Percentiles rank a stretch among this genome's conserved stretches.
phyloP scores from a whole-genome alignment of 23 red algal species.

The Agarophyton chilense region DNA sequence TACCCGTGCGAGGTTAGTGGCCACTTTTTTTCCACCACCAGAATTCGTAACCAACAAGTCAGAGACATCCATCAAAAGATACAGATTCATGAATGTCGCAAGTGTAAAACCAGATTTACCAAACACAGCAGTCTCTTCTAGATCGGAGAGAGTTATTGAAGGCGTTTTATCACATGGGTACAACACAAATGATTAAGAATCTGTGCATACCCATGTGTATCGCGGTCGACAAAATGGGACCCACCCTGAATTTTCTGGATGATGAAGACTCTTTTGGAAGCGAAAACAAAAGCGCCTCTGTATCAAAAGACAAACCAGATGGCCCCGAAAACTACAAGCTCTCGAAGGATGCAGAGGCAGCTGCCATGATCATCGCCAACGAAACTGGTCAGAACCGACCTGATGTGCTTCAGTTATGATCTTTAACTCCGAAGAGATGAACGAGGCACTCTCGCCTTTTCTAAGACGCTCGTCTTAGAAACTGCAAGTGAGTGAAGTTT shows the following conservation, averaged over 20 bases:
- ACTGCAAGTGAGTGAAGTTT: conserved; percentile 45
- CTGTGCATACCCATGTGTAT: conserved; percentile 26
- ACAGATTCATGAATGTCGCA: neutral
- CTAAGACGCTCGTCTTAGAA: conserved; percentile 48
- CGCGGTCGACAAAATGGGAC: conserved; percentile 29
- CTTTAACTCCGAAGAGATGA: conserved; percentile 8
- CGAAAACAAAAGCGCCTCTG: neutral
- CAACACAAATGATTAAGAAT: conserved; percentile 31
- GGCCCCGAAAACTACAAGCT: neutral
- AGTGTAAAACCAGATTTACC: neutral
- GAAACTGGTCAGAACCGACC: neutral
- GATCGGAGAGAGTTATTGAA: conserved; percentile 14
- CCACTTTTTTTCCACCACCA: neutral
- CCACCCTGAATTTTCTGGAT: conserved; percentile 21
- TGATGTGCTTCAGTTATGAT: conserved; percentile 8
- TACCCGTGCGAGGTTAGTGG: conserved; percentile 4
- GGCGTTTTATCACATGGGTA: neutral
- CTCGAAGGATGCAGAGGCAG: neutral
- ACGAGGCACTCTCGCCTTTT: conserved; percentile 1
- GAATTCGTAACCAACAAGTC: neutral
- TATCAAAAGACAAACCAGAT: neutral
- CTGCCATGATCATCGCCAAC: neutral
- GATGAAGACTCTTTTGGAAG: neutral
- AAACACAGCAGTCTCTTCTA: neutral
- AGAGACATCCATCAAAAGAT: neutral